A percentile compares a stretch with the other conserved stretches of the same genome.
phyloP scores from a whole-genome alignment of 805 yeast species.

The Candida adriatica region DNA sequence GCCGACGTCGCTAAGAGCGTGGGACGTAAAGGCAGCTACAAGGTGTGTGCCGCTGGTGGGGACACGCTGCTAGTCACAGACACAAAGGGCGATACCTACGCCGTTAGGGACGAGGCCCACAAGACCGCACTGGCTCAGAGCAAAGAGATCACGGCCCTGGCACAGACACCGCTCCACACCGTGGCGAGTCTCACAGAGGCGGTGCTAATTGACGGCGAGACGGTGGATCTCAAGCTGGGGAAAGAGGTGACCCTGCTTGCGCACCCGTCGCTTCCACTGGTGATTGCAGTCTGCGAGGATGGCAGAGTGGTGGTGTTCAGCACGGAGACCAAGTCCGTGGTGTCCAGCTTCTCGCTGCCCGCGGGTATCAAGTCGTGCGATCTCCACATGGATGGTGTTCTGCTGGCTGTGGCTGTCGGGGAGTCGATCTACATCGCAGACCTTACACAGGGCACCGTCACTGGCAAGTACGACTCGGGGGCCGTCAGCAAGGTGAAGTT shows the following conservation, averaged over 20 bases:
- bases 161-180: conserved; percentile 4
- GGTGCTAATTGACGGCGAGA: conserved; percentile 7
- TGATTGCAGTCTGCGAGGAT: conserved; percentile 24
- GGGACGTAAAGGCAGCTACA: too few relatives aligned
- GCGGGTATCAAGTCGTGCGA: conserved; percentile 6
- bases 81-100: conserved; percentile 13
- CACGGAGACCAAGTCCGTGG: background rate
- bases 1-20: background rate
- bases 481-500: conserved; percentile 31
- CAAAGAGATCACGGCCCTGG: conserved; percentile 10
- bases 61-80: conserved; percentile 12
- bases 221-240: conserved; percentile 4
- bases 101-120: conserved; percentile 7
- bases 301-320: conserved; percentile 21
- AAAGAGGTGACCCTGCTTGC: conserved; percentile 21
- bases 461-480: conserved; percentile 22
- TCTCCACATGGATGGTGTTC: conserved; percentile 43
- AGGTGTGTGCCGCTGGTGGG: conserved; percentile 1
- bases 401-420: conserved; percentile 30
- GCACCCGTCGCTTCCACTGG: conserved; percentile 29
- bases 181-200: conserved; percentile 15
- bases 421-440: conserved; percentile 27
- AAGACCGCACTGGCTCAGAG: too few relatives aligned
- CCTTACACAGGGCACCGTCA: conserved; percentile 27
- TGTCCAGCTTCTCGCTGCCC: conserved; percentile 4